Evolutionary conservation across 495 filamentous ascomycete genomes (phyloP).

Genomic region (Aspergillus saccharolyticus): DNA sequence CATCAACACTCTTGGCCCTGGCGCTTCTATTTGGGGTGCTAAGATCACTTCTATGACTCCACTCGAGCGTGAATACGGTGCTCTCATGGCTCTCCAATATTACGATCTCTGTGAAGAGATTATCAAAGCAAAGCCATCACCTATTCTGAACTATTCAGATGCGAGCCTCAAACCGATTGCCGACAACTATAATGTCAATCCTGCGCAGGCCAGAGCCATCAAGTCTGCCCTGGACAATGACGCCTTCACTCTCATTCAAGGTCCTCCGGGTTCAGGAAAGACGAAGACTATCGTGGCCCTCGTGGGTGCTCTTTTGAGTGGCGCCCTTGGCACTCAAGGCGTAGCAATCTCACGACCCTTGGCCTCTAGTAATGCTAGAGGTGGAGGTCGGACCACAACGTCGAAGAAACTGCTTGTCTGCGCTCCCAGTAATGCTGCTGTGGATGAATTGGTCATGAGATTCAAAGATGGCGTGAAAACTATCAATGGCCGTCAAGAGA

Average conservation of each 20-base stretch:
- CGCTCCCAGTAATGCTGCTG: conserved; percentile 94
- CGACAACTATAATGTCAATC: conserved; percentile 76
- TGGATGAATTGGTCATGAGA: conserved; percentile 91
- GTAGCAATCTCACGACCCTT: conserved; percentile 48
- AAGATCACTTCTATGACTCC: conserved; percentile 86
- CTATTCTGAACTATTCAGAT: conserved; percentile 71
- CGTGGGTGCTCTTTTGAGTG: conserved; percentile 78
- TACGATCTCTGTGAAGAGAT: conserved; percentile 95
- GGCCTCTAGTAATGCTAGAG: conserved; percentile 15
- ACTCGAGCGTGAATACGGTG: conserved; percentile 91
- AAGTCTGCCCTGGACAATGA: conserved; percentile 89
- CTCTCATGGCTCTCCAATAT: conserved; percentile 82
- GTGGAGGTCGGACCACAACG: conserved; percentile 25
- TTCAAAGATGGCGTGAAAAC: conserved; percentile 86
- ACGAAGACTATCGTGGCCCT: conserved; percentile 98
- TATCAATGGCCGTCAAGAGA: conserved; percentile 60
- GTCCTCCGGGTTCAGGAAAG: conserved; percentile 93
- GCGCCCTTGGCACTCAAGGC: conserved; percentile 47
- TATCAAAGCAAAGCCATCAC: conserved; percentile 79
- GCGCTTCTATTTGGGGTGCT: conserved; percentile 62
- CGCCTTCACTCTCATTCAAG: conserved; percentile 93
- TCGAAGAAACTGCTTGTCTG: conserved; percentile 89
- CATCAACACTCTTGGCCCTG: conserved; percentile 48
- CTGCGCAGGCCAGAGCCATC: conserved; percentile 87
- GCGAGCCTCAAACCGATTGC: conserved; percentile 61